Base-by-base conservation (phyloP, 2,329 filamentous ascomycete genomes). In the Didymella keratinophila region DNA sequence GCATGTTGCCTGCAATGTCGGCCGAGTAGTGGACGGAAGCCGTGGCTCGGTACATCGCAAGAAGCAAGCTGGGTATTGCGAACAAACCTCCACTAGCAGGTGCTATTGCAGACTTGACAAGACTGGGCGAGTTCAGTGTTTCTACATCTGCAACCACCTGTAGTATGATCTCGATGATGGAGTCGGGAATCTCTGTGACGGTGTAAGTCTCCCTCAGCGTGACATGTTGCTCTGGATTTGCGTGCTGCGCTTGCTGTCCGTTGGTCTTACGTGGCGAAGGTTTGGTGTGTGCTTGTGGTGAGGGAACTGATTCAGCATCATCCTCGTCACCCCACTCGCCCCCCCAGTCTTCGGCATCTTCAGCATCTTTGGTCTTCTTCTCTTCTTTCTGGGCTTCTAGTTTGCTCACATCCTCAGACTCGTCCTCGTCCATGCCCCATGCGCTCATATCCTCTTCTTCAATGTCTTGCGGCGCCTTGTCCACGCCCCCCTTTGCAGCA, bases 131-230 rank as follows among this genome's bases (percentile, higher is more conserved):
- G 23, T 86, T 86, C 45, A 94, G 78, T 0, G 80, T 82, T 10
- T 85, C 69, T 39, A 82, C 77, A 56, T 82, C 76, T 43, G 72
- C 61, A 60, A 83, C 71, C 8, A 80, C 74, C 46, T 79, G 61
- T 85, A 82, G 79, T 51, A 94, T 86, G 27, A 91, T 82, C 18
- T 86, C 82, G 20, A 93, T 81, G 12, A 98, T 87, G 4, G 88
- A 86, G 60, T 92, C 89, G 0, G 95, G 94, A 74, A 97, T 89
- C 2, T 90, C 90, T 0, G 94, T 97, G 50, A 97, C 90, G 58
- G 88, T 91, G 75, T 97, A 99, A 1, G 85, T 90, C 78, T 99
- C 95, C 61, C 84, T 90, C 43, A 98, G 79, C 0, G 91, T 90
- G 58, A 98, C 79, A 71, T 95, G 90, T 54, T 87, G 82, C 9